Evolutionary conservation across 1,284 basidiomycete genomes (phyloP).

Genomic region (Lignosus rhinocerotis): DNA sequence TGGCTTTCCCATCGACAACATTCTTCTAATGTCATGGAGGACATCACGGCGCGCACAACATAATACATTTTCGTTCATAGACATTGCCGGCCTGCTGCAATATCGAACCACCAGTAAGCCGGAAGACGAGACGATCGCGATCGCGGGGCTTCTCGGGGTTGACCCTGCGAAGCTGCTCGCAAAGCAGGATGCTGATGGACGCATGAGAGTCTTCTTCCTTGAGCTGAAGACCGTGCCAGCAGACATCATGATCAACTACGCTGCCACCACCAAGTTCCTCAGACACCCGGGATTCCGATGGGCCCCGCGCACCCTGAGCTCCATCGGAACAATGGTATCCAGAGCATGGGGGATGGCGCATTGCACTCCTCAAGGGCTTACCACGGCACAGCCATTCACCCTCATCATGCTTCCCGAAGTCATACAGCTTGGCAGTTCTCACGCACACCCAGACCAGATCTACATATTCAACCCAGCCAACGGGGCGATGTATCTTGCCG

Average conservation of each 20-base stretch:
- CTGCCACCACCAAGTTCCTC: not conserved
- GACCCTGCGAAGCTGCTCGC: conserved; percentile 1
- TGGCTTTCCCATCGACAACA: too few relatives aligned
- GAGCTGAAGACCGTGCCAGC: not conserved
- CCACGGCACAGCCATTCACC: not conserved
- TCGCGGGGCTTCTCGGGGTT: conserved; percentile 7
- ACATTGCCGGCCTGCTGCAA: conserved; percentile 1
- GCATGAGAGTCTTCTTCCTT: conserved; percentile 1
- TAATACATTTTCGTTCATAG: not conserved
- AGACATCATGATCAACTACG: not conserved
- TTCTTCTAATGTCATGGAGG: not conserved
- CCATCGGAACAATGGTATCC: not conserved
- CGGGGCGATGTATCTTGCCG: not conserved
- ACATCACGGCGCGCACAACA: not conserved
- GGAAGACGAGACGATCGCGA: conserved; percentile 17
- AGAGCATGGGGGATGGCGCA: not conserved
- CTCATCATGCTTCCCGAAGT: not conserved
- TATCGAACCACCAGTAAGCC: conserved; percentile 11
- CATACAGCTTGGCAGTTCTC: not conserved
- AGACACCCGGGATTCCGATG: not conserved
- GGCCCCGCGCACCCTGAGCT: not conserved
- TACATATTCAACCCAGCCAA: not conserved
- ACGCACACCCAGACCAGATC: not conserved
- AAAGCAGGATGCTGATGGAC: not conserved
- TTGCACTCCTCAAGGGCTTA: not conserved